Evolutionary conservation across 2,329 filamentous ascomycete genomes (phyloP), one percentile per base, ranked within the genome.

Genomic region (Ophiostoma piceae): DNA sequence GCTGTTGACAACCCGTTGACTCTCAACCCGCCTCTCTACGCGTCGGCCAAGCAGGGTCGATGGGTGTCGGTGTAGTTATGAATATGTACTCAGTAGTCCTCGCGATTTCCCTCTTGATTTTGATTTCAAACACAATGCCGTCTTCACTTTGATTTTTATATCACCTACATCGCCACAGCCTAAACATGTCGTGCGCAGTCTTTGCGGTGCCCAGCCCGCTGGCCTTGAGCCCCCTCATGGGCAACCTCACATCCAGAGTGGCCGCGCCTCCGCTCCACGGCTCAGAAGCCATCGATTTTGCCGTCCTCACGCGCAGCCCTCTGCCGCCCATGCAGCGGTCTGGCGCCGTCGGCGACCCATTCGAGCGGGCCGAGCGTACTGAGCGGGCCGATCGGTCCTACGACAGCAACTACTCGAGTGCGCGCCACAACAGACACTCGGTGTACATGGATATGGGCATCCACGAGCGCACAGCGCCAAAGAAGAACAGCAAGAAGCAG

Each of bases 141-240:
- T n/a, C 43, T 47, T n/a, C n/a, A n/a, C 43, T 41, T 41, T 47
- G 43, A 47, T 19, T n/a, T n/a, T 5, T 57, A 22, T 12, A 57
- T 54, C 47, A 22, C 22, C 26, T 29, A 29, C 47, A 2, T 3
- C 11, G 11, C 12, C n/a, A 37, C 51, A 37, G 32, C n/a, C 47
- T 7, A 7, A 67, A 22, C 12, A 69, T 69, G 67, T 66, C 67
- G 16, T 65, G 41, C 60, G 8, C 67, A 12, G 41, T 65, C 41
- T 35, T 66, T 12, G 39, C 39, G 11, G 57, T 37, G 29, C 60
- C 67, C 1, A 66, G 47, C 41, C 41, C 41, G 12, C 60, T 69
- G 12, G 29, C 29, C 26, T 32, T 62, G 26, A 29, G 22, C 57
- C 57, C 57, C 26, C 57, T 62, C 26, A 32, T 62, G 57, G 26